These are phyloP conservation scores for Flaveria floridana DNA, from an alignment of 140 eudicot genomes.

Conservation along the genomic window DNA sequence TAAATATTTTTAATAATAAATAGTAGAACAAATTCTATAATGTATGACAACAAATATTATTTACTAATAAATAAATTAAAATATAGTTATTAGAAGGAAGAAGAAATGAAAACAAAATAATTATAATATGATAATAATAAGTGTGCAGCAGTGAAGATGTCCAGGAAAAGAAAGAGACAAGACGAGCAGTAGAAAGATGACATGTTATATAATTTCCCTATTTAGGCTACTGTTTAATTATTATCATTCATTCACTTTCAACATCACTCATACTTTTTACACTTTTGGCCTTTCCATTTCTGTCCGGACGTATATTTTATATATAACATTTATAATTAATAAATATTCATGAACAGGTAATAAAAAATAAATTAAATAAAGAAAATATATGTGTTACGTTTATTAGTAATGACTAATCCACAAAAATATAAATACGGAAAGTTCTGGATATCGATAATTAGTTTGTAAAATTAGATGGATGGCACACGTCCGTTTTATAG, in stretches of 20 bases:
- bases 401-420: background rate
- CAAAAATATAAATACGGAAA: no score
- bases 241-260: conserved; percentile 39
- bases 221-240: conserved; percentile 37
- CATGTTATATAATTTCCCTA: conserved; percentile 42
- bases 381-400: background rate
- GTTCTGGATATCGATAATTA: no score
- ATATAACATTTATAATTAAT: no score
- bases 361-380: no score
- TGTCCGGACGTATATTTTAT: background rate
- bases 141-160: conserved; percentile 29
- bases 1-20: no score
- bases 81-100: background rate
- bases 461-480: no score
- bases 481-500: no score
- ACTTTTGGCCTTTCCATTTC: conserved; percentile 21
- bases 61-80: no score
- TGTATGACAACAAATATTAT: no score
- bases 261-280: conserved; percentile 30
- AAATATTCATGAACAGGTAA: no score
- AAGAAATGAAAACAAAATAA: background rate
- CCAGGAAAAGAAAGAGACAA: conserved; percentile 42
- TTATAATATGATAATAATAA: background rate
- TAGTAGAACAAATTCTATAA: no score
- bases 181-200: conserved; percentile 44